A percentile compares a stretch with the other conserved stretches of the same genome.
These are phyloP conservation scores for Pneumocystis murina DNA, from an alignment of 1,139 yeast genomes.

Conservation along the genomic window DNA sequence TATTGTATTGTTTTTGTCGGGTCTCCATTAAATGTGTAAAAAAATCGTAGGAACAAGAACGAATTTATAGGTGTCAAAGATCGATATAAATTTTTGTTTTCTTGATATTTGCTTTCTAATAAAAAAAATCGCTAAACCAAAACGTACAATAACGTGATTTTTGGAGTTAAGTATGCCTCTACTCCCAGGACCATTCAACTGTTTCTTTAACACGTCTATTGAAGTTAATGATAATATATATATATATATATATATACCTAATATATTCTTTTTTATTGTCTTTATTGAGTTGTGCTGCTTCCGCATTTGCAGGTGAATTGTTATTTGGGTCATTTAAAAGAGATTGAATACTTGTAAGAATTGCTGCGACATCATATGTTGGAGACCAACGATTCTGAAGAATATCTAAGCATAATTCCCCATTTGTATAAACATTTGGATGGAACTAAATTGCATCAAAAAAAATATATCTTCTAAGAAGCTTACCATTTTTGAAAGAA, in stretches of 20 bases:
- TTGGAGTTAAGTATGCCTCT: background rate
- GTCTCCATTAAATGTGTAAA: too few relatives aligned
- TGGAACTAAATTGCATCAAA: constrained; percentile 39
- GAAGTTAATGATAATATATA: background rate
- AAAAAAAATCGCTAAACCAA: too few relatives aligned
- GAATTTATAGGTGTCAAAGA: too few relatives aligned
- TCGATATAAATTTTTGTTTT: too few relatives aligned
- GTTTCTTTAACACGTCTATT: background rate
- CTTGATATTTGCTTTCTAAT: too few relatives aligned
- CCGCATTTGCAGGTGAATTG: constrained; percentile 93
- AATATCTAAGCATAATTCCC: constrained; percentile 90
- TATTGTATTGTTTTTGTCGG: too few relatives aligned
- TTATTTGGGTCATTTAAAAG: constrained; percentile 91
- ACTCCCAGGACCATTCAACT: background rate
- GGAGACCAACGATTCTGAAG: constrained; percentile 98
- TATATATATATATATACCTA: constrained; percentile 24
- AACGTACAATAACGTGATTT: too few relatives aligned
- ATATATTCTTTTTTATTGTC: constrained; percentile 89
- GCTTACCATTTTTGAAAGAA: constrained; percentile 60
- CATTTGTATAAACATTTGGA: constrained; percentile 90
- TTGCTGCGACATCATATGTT: constrained; percentile 95
- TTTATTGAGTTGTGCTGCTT: constrained; percentile 88
- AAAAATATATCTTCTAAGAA: background rate
- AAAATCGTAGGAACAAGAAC: too few relatives aligned
- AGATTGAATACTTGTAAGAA: constrained; percentile 63